These are phyloP conservation scores for Panellus pusillus DNA, from an alignment of 768 basidiomycete genomes.

Conservation along the genomic window DNA sequence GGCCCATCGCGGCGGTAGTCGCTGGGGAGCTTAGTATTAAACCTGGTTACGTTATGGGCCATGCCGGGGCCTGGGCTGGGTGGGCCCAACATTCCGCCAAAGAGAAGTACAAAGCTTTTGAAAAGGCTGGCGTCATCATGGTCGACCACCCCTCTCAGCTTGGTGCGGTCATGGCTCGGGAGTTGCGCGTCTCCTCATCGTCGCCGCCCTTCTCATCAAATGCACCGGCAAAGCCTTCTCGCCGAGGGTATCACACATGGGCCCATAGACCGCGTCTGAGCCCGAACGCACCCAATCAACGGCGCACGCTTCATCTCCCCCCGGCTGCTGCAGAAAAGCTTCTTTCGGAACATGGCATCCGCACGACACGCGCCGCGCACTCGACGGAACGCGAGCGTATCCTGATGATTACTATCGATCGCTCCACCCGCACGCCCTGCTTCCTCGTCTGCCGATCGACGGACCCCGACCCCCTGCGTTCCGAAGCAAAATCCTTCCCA, in stretches of 20 bases:
- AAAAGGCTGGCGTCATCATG: constrained; percentile 10
- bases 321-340: neutral
- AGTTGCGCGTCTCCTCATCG: neutral
- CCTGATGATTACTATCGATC: constrained; percentile 11
- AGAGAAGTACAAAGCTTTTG: constrained; percentile 2
- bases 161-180: constrained; percentile 6
- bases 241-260: neutral
- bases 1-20: constrained; percentile 15
- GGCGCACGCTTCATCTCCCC: neutral
- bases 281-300: neutral
- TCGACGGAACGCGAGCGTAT: neutral
- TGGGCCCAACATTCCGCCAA: constrained; percentile 4
- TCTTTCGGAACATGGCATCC: neutral
- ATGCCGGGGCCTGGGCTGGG: constrained; percentile 14
- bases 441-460: neutral
- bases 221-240: neutral
- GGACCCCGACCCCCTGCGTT: neutral
- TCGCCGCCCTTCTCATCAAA: neutral
- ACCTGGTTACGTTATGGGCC: constrained; percentile 14
- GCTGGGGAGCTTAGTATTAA: constrained; percentile 1
- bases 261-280: neutral
- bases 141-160: constrained; percentile 16
- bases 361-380: neutral
- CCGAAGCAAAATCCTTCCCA: neutral
- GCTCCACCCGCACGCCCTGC: constrained; percentile 4